Base-by-base conservation (phyloP, 2,329 filamentous ascomycete genomes). In the Scedosporium apiospermum region DNA sequence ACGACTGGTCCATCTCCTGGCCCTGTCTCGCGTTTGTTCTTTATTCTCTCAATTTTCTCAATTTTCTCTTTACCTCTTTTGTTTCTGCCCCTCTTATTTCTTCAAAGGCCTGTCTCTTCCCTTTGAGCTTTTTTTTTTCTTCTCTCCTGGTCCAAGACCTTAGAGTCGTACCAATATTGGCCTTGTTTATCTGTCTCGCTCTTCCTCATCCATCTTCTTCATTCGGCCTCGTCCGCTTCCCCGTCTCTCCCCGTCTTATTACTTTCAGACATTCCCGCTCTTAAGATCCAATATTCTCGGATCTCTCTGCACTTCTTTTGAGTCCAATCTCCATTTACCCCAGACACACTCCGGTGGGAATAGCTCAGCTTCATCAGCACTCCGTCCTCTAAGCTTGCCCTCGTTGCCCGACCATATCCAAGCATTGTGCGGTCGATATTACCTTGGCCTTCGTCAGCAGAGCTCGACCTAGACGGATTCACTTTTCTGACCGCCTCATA, bases 121-220 rank as follows among this genome's bases (percentile, higher is more conserved):
- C 57, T 57, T 57, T 57, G 14, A 57, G 16, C 6, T 57, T 34
- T 57, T 57, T 57, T 57, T 57, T 34, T 4, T 6, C 23, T 27
- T 27, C 30, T 57, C n/a, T 27, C 23, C 21, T 30, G 18, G 53
- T 34, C 23, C 53, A 27, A 57, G 53, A 57, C 53, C 23, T 27
- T 27, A 18, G 18, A 57, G 23, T 34, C 53, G 14, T 34, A 16
- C 38, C 57, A 18, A 38, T 26, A 41, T 58, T 58, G 27, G 57
- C 57, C 57, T 42, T 38, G 27, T 58, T 58, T 42, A 42, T 41
- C 57, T 58, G 51, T 58, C 30, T 58, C 57, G 27, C 38, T 41
- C 26, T 58, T 55, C 51, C 23, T 55, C 51, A 55, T 23, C 51
- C 51, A 27, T 27, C 23, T 38, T 58, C 57, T 38, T 38, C 30